Conservation (phyloP, 2,329 filamentous ascomycete species). For the Ascochyta pisi region DNA sequence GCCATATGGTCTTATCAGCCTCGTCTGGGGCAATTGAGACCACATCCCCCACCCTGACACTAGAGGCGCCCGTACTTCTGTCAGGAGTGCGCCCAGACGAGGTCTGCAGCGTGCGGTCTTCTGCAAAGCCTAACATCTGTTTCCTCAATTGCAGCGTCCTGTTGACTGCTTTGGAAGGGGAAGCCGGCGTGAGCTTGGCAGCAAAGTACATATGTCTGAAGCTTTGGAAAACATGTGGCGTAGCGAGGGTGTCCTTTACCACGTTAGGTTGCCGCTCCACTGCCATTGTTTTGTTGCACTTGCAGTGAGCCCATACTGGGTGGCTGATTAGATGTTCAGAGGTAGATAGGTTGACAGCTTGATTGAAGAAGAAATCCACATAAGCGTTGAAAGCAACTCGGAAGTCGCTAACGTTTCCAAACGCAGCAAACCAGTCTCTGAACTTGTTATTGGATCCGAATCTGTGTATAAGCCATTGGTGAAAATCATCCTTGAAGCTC, state of each 20-base stretch:
- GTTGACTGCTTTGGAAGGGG: constrained; percentile 16
- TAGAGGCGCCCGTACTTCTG: not conserved
- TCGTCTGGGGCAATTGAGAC: constrained; percentile 57
- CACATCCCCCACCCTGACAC: constrained; percentile 54
- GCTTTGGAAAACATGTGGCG: constrained; percentile 69
- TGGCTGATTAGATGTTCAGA: constrained; percentile 47
- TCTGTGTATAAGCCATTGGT: constrained; percentile 59
- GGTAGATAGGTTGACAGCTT: constrained; percentile 61
- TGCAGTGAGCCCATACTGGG: constrained; percentile 62
- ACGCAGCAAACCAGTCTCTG: constrained; percentile 59
- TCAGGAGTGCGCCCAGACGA: constrained; percentile 26
- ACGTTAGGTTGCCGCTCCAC: constrained; percentile 27
- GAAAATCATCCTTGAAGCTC: constrained; percentile 66
- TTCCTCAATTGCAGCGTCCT: constrained; percentile 22
- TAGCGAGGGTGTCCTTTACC: constrained; percentile 66
- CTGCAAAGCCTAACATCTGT: constrained; percentile 23
- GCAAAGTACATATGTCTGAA: constrained; percentile 71
- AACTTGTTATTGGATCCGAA: constrained; percentile 58
- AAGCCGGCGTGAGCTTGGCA: constrained; percentile 53
- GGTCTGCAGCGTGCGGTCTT: not conserved
- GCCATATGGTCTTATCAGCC: constrained; percentile 62
- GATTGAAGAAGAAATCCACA: constrained; percentile 69
- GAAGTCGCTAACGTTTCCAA: constrained; percentile 64
- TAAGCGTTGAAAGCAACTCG: constrained; percentile 66
- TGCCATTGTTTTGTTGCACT: constrained; percentile 10